Percentiles rank a stretch among this genome's conserved stretches.
Conservation (phyloP, 1,284 basidiomycete genomes). For the Leccinum pallidistipes region DNA sequence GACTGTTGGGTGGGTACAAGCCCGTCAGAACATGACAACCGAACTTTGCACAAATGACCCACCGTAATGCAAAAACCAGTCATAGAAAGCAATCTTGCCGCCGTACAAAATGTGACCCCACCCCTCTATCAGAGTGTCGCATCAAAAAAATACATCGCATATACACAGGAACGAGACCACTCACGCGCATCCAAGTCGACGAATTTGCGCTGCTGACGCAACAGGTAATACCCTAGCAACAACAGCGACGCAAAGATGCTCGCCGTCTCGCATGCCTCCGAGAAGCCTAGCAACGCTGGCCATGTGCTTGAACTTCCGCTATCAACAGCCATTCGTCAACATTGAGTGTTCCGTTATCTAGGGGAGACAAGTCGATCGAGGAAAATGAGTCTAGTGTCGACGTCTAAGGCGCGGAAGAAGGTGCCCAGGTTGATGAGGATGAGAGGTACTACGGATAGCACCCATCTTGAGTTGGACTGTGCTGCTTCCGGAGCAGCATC, state of each 20-base stretch:
- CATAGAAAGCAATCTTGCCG: constrained; percentile 86
- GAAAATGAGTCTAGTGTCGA: constrained; percentile 52
- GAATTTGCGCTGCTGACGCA: constrained; percentile 87
- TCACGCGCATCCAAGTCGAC: constrained; percentile 85
- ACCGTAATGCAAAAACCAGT: constrained; percentile 93
- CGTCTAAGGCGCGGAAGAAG: constrained; percentile 58
- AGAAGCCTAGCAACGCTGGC: constrained; percentile 42
- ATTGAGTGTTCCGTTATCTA: constrained; percentile 59
- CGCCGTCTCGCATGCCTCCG: constrained; percentile 32
- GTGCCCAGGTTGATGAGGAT: constrained; percentile 51
- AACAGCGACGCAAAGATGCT: constrained; percentile 61
- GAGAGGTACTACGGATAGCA: constrained; percentile 54
- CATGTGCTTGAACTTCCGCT: constrained; percentile 54
- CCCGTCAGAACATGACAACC: neutral
- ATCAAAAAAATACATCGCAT: constrained; percentile 11
- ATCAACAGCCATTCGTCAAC: constrained; percentile 70
- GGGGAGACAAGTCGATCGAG: constrained; percentile 52
- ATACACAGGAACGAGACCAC: constrained; percentile 32
- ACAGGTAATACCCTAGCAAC: constrained; percentile 68
- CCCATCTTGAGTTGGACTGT: constrained; percentile 44
- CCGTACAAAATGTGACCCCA: constrained; percentile 97
- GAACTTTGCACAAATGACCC: constrained; percentile 29
- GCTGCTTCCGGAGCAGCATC: constrained; percentile 23
- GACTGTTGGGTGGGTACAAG: constrained; percentile 45
- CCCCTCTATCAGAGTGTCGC: constrained; percentile 50